phyloP scores from a whole-genome alignment of 202 grass and related monocot species.

The Panicum hallii region DNA sequence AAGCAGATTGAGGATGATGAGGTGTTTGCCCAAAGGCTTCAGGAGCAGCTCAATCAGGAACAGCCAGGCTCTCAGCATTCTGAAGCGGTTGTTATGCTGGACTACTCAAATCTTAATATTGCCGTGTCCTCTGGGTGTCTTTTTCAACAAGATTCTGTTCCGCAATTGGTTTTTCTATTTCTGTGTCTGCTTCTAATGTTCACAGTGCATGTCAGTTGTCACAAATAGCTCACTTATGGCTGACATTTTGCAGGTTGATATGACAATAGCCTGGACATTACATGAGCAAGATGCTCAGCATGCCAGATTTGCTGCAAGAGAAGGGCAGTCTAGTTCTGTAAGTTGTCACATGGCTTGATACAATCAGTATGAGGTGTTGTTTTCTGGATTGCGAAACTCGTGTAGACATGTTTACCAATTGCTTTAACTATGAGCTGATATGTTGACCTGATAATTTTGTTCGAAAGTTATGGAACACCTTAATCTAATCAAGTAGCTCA shows the following conservation, averaged over 20 bases:
- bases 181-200: slow-evolving; percentile 28
- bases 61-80: slow-evolving; percentile 41
- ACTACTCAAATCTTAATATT: slow-evolving; percentile 44
- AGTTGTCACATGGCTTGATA: slow-evolving; percentile 26
- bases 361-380: background rate
- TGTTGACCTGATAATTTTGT: slow-evolving; percentile 6
- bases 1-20: slow-evolving; percentile 69
- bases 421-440: slow-evolving; percentile 35
- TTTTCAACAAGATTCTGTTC: slow-evolving; percentile 7
- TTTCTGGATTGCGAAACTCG: background rate
- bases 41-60: slow-evolving; percentile 69
- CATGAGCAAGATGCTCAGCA: slow-evolving; percentile 54
- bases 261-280: slow-evolving; percentile 63
- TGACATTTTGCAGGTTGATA: slow-evolving; percentile 60
- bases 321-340: slow-evolving; percentile 58
- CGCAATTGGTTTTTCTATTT: slow-evolving; percentile 7
- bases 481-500: slow-evolving; percentile 24
- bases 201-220: background rate
- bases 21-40: slow-evolving; percentile 56
- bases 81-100: slow-evolving; percentile 53
- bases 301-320: slow-evolving; percentile 48
- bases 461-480: slow-evolving; percentile 5
- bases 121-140: slow-evolving; percentile 10
- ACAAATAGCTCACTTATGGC: slow-evolving; percentile 8
- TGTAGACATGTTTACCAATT: slow-evolving; percentile 14